Conservation (phyloP, 495 filamentous ascomycete species). For the Thozetella sp. region DNA sequence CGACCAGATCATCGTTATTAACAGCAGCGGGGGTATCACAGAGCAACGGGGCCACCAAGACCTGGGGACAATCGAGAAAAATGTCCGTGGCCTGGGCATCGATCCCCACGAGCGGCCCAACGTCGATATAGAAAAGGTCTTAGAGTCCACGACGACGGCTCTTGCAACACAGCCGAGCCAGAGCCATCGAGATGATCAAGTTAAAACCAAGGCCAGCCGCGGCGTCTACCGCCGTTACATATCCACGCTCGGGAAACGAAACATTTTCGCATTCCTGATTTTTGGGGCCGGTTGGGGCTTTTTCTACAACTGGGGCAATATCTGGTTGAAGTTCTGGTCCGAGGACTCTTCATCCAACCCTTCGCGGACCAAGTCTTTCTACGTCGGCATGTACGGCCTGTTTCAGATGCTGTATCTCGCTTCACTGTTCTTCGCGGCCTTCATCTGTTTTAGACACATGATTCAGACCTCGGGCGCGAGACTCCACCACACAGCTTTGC, state of each 20-base stretch:
- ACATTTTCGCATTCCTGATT: constrained; percentile 12
- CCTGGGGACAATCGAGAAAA: neutral
- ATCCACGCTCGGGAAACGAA: constrained; percentile 30
- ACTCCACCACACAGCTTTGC: constrained; percentile 22
- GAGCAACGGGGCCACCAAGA: constrained; percentile 37
- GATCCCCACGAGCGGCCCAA: neutral
- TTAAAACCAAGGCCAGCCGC: constrained; percentile 34
- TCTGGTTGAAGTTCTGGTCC: constrained; percentile 42
- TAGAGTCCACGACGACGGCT: neutral
- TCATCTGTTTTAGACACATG: neutral
- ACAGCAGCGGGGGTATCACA: constrained; percentile 28
- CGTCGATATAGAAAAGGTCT: neutral
- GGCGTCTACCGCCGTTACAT: constrained; percentile 35
- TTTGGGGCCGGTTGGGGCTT: constrained; percentile 26
- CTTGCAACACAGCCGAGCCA: neutral
- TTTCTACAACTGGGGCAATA: constrained; percentile 32
- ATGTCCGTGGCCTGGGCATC: neutral
- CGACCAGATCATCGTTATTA: constrained; percentile 44
- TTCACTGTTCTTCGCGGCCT: neutral
- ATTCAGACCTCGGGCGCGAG: constrained; percentile 12
- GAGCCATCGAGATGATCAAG: neutral
- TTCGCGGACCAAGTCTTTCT: constrained; percentile 28
- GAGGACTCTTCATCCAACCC: constrained; percentile 25
- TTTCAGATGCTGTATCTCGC: constrained; percentile 8
- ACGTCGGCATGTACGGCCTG: constrained; percentile 31